Evolutionary conservation across 2,329 filamentous ascomycete genomes (phyloP), one percentile per base, ranked within the genome.

Genomic region (Ophiostoma ulmi): DNA sequence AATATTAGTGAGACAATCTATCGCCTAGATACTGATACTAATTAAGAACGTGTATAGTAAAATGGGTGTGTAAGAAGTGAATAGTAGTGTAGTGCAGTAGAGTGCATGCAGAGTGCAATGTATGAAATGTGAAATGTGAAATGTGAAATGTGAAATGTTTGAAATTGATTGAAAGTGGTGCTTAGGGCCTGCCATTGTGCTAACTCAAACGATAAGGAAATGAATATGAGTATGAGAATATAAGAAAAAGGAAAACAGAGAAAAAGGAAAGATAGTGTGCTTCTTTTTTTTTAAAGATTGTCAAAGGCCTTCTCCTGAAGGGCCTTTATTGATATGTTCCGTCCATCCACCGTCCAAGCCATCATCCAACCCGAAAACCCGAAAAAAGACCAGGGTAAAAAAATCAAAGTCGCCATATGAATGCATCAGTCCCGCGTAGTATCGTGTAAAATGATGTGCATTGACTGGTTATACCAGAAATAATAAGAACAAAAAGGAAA

Each of bases 251-350:
- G 68, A 14, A n/a, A 70, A 7, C 6, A 68, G 31, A 48, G 48
- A 38, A 44, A 70, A 38, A 35, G 64, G 26, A 44, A 11, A 55
- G 64, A 67, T 35, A 41, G 26, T 35, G 58, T 35, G 58, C 52
- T 58, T n/a, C n/a, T 63, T 35, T 63, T 35, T 63, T 63, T 63
- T 63, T 63, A 63, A 20, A 63, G 58, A 63, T 63, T 63, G 58
- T 26, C 10, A 63, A 63, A 35, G 58, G 20, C 52, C 14, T 48
- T 48, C 52, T 26, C 26, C 58, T 14, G 26, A 63, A 63, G 58
- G n/a, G 52, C 52, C 52, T 63, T 26, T 22, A 13, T n/a, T 20
- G 8, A 14, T n/a, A 64, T 64, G 61, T 10, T 65, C 36, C 36
- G 63, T 65, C 36, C 20, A 65, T 39, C 35, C 36, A 65, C 63